phyloP scores from a whole-genome alignment of 2,329 filamentous ascomycete species.

The Alternaria rosae region DNA sequence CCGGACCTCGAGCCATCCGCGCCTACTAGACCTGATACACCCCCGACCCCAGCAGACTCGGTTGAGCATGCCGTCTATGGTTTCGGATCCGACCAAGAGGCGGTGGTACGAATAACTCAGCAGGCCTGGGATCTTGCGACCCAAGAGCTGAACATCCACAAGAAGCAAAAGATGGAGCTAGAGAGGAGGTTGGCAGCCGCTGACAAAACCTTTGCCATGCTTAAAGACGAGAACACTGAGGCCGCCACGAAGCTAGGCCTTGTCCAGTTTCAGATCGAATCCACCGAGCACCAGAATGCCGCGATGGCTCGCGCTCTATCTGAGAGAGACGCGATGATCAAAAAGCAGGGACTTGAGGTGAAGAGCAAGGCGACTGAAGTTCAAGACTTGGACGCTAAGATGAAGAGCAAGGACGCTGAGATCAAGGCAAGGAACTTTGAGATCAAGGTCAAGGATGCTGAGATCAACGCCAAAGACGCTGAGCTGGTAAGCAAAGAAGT shows the following conservation, averaged over 20 bases:
- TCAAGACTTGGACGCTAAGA: no score
- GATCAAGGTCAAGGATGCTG: background rate
- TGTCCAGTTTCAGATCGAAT: conserved; percentile 26
- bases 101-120: conserved; percentile 14
- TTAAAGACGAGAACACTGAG: conserved; percentile 1
- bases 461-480: background rate
- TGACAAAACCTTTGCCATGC: background rate
- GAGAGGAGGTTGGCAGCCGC: conserved; percentile 4
- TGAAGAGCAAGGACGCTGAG: background rate
- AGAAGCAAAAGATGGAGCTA: conserved; percentile 11
- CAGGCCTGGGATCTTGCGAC: conserved; percentile 10
- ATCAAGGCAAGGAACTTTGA: background rate
- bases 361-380: background rate
- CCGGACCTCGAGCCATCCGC: background rate
- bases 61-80: background rate
- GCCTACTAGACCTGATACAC: background rate
- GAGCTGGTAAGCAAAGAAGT: background rate
- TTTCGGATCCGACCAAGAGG: background rate
- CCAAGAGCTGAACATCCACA: background rate
- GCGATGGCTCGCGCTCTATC: conserved; percentile 25
- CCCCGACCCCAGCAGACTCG: conserved; percentile 13
- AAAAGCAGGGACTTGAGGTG: conserved; percentile 22
- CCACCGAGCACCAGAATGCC: conserved; percentile 25
- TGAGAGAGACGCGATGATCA: conserved; percentile 24
- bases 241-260: conserved; percentile 13